Evolutionary conservation across 768 basidiomycete species (phyloP), one percentile per base, ranked within the genome.

Genomic region (Pulveroboletus ravenelii): DNA sequence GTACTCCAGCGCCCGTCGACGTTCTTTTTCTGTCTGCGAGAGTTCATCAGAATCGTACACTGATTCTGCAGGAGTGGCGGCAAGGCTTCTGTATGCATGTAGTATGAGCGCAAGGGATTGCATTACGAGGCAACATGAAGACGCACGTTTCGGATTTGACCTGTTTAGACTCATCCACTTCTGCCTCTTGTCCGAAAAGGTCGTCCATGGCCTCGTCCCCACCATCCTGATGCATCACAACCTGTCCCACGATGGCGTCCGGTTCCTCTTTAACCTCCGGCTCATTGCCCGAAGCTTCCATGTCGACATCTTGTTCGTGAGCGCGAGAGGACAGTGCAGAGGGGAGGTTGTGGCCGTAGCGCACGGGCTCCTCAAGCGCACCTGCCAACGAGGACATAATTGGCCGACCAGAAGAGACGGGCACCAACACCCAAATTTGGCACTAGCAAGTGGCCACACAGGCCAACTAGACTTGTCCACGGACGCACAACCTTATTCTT

Each of bases 121-220:
- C 31, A 41, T 46, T 45, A 46, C 14, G 54, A 25, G 37, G 31
- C 6, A 23, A 41, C 10, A 42, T 43, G 52, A 50, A 39, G 36
- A 13, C 50, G 55, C 54, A 84, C 83, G 74, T 75, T 53, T 73
- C 74, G 49, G 69, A 77, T 56, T 79, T 79, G 49, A 74, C 68
- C 34, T 75, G 61, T 50, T 60, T 59, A 32, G 50, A 44, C 29
- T 62, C 72, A 12, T 76, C 71, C 14, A 57, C 63, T 14, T 74
- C 81, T 39, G 79, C 76, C 47, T 88, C 87, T 54, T 85, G 82
- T 31, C 87, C 89, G 64, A 91, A 91, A 48, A 91, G 78, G 65
- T 90, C 88, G 54, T 80, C 79, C 82, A 89, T 86, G 52, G 78
- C 79, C 56, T 80, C 79, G 55, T 84, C 74, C 59, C 58, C 43